Evolutionary conservation across 495 filamentous ascomycete species (phyloP).

Genomic region (Aspergillus incahuasiensis): DNA sequence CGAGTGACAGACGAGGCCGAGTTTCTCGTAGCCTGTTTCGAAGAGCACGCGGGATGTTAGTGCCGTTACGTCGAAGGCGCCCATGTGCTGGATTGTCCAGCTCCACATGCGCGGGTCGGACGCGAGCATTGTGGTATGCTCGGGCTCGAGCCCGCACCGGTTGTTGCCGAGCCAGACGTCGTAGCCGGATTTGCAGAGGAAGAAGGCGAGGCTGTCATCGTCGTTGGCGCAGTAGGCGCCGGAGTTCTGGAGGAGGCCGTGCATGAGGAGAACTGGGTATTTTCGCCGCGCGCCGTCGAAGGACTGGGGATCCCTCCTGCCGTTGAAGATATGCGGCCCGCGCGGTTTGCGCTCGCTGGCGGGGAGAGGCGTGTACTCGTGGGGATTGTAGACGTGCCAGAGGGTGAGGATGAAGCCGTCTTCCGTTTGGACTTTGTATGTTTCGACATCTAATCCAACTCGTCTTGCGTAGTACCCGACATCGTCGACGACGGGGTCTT

Average conservation of each 20-base stretch:
- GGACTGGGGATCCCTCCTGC: slow-evolving; percentile 9
- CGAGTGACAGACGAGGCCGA: slow-evolving; percentile 81
- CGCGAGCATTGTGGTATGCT: slow-evolving; percentile 64
- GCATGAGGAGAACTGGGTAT: slow-evolving; percentile 86
- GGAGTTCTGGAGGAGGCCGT: slow-evolving; percentile 80
- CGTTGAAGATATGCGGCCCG: slow-evolving; percentile 31
- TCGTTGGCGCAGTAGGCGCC: slow-evolving; percentile 91
- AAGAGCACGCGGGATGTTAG: slow-evolving; percentile 77
- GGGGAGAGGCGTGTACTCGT: slow-evolving; percentile 56
- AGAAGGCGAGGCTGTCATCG: slow-evolving; percentile 87
- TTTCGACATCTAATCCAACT: slow-evolving; percentile 84
- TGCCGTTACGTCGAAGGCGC: slow-evolving; percentile 83
- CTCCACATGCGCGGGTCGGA: slow-evolving; percentile 92
- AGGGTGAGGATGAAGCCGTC: slow-evolving; percentile 88
- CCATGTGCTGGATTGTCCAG: slow-evolving; percentile 96
- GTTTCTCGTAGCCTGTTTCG: slow-evolving; percentile 78
- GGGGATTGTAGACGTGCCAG: slow-evolving; percentile 87
- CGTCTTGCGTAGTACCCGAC: slow-evolving; percentile 82
- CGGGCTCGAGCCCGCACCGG: slow-evolving; percentile 77
- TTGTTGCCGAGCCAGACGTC: slow-evolving; percentile 98
- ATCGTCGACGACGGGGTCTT: slow-evolving; percentile 73
- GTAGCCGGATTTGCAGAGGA: slow-evolving; percentile 85
- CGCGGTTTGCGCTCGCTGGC: slow-evolving; percentile 29
- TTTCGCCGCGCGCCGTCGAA: slow-evolving; percentile 45
- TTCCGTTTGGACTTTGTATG: slow-evolving; percentile 83